These are phyloP conservation scores for Ilyonectria sp. DNA, from an alignment of 2,329 filamentous ascomycete species.

Conservation along the genomic window DNA sequence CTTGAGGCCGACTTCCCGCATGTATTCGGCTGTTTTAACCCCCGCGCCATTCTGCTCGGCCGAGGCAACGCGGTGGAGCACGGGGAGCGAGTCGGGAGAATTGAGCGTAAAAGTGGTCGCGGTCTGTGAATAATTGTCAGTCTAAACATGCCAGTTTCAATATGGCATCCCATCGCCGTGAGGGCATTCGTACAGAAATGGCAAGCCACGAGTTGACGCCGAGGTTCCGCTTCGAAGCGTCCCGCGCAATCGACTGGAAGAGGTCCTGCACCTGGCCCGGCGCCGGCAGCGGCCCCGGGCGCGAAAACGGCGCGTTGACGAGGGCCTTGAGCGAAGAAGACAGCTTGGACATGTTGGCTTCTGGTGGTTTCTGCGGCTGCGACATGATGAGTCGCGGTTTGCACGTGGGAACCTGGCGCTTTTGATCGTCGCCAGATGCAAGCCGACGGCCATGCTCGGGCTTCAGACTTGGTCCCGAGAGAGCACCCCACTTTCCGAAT, in stretches of 20 bases:
- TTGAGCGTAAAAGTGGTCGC: conserved; percentile 90
- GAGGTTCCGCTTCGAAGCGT: conserved; percentile 74
- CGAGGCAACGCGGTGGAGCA: conserved; percentile 70
- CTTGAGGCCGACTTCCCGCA: conserved; percentile 82
- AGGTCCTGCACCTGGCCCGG: conserved; percentile 74
- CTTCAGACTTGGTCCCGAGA: conserved; percentile 42
- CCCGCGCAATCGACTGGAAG: conserved; percentile 74
- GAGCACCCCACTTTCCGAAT: conserved; percentile 36
- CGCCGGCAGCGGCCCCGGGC: conserved; percentile 76
- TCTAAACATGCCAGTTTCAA: conserved; percentile 16
- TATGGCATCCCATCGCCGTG: too few relatives aligned
- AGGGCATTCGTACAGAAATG: conserved; percentile 67
- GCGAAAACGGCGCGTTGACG: conserved; percentile 78
- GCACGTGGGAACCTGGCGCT: conserved; percentile 5
- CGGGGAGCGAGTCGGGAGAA: conserved; percentile 80
- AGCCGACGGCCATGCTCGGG: conserved; percentile 24
- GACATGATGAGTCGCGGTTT: conserved; percentile 33
- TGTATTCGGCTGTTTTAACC: conserved; percentile 75
- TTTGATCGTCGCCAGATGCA: conserved; percentile 20
- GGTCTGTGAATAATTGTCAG: conserved; percentile 64
- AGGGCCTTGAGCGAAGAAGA: conserved; percentile 80
- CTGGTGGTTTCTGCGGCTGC: conserved; percentile 25
- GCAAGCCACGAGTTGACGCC: conserved; percentile 77
- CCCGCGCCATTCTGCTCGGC: conserved; percentile 37
- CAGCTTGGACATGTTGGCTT: conserved; percentile 77